Conservation (phyloP, 1,284 basidiomycete genomes). For the Heliocybe sulcata region DNA sequence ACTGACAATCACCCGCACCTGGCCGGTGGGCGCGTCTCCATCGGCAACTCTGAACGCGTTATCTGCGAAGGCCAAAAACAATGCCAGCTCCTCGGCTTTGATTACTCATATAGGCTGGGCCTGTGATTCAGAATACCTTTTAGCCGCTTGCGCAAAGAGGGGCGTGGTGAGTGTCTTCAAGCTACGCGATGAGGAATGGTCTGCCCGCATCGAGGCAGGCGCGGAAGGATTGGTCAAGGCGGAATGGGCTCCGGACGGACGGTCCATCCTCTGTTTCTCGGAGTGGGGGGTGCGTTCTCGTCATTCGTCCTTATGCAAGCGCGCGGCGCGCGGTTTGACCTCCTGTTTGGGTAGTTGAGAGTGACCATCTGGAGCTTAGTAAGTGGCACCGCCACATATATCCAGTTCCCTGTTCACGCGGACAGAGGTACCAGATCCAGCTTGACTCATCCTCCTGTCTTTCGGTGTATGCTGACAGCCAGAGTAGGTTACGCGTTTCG, state of each 20-base stretch:
- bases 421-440: slow-evolving; percentile 48
- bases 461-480: slow-evolving; percentile 6
- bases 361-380: slow-evolving; percentile 76
- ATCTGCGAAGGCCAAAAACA: slow-evolving; percentile 17
- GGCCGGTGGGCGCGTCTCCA: slow-evolving; percentile 49
- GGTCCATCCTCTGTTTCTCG: slow-evolving; percentile 79
- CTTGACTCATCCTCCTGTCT: background rate
- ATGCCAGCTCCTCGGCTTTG: slow-evolving; percentile 16
- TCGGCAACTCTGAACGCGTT: slow-evolving; percentile 31
- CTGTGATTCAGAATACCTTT: slow-evolving; percentile 72
- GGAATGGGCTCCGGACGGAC: slow-evolving; percentile 81
- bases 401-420: slow-evolving; percentile 73
- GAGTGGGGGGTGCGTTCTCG: slow-evolving; percentile 75
- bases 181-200: slow-evolving; percentile 68
- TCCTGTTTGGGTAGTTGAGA: slow-evolving; percentile 45
- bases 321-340: background rate
- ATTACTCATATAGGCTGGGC: slow-evolving; percentile 81
- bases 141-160: slow-evolving; percentile 62
- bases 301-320: background rate
- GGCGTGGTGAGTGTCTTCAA: slow-evolving; percentile 68
- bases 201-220: slow-evolving; percentile 65
- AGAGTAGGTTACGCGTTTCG: slow-evolving; percentile 70
- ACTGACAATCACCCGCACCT: slow-evolving; percentile 68
- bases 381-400: slow-evolving; percentile 63
- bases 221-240: slow-evolving; percentile 78